phyloP scores from a whole-genome alignment of 75 land plant species.

The Gnetum montanum region DNA sequence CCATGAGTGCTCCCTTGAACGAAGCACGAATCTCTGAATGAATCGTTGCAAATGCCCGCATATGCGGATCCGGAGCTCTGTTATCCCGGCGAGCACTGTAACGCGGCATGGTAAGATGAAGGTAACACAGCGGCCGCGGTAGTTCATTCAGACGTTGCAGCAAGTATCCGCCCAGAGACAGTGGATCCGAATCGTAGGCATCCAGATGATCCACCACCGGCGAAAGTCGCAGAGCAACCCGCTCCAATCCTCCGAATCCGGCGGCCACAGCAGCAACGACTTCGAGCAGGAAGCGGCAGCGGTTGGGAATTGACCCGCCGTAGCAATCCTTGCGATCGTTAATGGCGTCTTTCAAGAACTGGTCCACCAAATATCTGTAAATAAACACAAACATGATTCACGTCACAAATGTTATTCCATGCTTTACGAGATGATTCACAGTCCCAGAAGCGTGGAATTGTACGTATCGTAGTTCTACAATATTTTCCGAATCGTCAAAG shows the following conservation, averaged over 20 bases:
- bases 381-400: no score
- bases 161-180: conserved; percentile 39
- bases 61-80: conserved; percentile 6
- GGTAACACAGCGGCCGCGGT: conserved; percentile 26
- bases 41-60: conserved; percentile 24
- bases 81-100: conserved; percentile 42
- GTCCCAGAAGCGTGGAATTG: no score
- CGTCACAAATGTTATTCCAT: no score
- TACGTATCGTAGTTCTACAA: no score
- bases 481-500: no score
- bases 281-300: conserved; percentile 46
- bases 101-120: conserved; percentile 74
- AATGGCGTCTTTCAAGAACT: conserved; percentile 79
- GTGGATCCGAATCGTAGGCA: conserved; percentile 57
- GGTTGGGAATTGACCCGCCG: conserved; percentile 61
- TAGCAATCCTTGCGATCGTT: conserved; percentile 67
- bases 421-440: no score
- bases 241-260: conserved; percentile 41
- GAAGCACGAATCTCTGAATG: conserved; percentile 25
- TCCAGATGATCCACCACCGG: conserved; percentile 80
- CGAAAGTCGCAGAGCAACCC: conserved; percentile 52
- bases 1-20: conserved; percentile 57
- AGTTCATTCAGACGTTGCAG: conserved; percentile 29
- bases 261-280: conserved; percentile 23
- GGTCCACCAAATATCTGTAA: conserved; percentile 86